phyloP scores from a whole-genome alignment of 2,329 filamentous ascomycete genomes.

The Thelonectria olida region DNA sequence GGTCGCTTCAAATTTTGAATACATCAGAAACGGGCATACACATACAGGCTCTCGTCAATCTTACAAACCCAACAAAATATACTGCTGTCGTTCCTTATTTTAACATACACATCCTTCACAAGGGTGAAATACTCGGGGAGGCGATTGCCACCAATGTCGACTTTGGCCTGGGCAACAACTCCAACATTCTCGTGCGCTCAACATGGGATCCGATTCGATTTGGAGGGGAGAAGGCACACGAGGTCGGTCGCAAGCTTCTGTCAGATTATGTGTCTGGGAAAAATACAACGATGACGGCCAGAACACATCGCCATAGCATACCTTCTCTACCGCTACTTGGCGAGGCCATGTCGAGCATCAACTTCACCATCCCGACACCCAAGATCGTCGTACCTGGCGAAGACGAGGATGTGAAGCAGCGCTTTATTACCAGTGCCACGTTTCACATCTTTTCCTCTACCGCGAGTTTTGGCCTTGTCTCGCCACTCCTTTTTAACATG shows the following conservation, averaged over 20 bases:
- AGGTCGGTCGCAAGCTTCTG: constrained; percentile 75
- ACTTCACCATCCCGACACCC: constrained; percentile 77
- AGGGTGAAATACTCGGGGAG: constrained; percentile 79
- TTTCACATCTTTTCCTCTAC: constrained; percentile 89
- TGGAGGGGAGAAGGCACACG: constrained; percentile 68
- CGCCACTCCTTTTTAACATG: constrained; percentile 77
- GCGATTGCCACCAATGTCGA: constrained; percentile 72
- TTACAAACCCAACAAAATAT: constrained; percentile 92
- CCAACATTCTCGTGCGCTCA: constrained; percentile 71
- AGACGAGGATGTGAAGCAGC: constrained; percentile 51
- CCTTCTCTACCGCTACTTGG: constrained; percentile 79
- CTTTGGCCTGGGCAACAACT: constrained; percentile 76
- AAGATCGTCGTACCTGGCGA: constrained; percentile 66
- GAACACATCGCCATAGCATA: constrained; percentile 76
- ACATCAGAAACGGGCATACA: constrained; percentile 77
- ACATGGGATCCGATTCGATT: constrained; percentile 76
- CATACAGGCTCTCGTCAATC: constrained; percentile 77
- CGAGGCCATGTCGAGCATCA: constrained; percentile 75
- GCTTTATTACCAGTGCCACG: constrained; percentile 86
- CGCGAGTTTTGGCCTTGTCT: constrained; percentile 83
- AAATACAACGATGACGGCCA: constrained; percentile 82
- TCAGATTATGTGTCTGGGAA: constrained; percentile 88
- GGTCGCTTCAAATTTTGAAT: constrained; percentile 75
- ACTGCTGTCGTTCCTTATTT: constrained; percentile 82
- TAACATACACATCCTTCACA: constrained; percentile 79